Percentiles rank a stretch among this genome's conserved stretches.
Conservation (phyloP, 2,329 filamentous ascomycete species). For the Pseudogymnoascus sp. region DNA sequence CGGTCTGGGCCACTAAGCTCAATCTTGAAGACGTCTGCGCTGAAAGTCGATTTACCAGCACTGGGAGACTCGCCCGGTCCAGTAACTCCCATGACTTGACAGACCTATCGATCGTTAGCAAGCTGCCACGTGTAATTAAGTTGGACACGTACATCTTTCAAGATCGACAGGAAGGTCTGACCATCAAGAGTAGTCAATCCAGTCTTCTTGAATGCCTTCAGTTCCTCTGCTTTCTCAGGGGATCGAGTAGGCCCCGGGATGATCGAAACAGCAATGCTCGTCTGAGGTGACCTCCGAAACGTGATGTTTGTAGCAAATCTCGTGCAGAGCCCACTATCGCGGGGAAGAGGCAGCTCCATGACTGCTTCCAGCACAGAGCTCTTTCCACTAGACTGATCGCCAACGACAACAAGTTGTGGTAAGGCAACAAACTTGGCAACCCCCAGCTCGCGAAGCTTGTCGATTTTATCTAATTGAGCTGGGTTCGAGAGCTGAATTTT, state of each 20-base stretch:
- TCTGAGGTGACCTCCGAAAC: conserved; percentile 12
- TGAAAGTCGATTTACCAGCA: conserved; percentile 10
- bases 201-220: conserved; percentile 7
- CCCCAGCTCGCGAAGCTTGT: conserved; percentile 15
- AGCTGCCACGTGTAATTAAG: neutral
- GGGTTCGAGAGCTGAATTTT: neutral
- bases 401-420: conserved; percentile 28
- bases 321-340: conserved; percentile 32
- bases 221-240: neutral
- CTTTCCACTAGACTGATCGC: conserved; percentile 33
- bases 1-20: conserved; percentile 27
- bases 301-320: conserved; percentile 36
- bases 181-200: conserved; percentile 10
- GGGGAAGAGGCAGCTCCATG: conserved; percentile 32
- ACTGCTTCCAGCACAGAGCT: conserved; percentile 27
- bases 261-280: conserved; percentile 24
- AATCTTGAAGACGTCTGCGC: conserved; percentile 17
- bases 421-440: conserved; percentile 16
- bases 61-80: conserved; percentile 9
- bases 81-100: conserved; percentile 11
- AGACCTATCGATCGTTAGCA: conserved; percentile 8
- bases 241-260: conserved; percentile 9
- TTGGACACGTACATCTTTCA: conserved; percentile 11
- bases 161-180: conserved; percentile 9
- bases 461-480: conserved; percentile 15